These are phyloP conservation scores for Fusarium oligoseptatum DNA, from an alignment of 2,329 filamentous ascomycete species.

Conservation along the genomic window DNA sequence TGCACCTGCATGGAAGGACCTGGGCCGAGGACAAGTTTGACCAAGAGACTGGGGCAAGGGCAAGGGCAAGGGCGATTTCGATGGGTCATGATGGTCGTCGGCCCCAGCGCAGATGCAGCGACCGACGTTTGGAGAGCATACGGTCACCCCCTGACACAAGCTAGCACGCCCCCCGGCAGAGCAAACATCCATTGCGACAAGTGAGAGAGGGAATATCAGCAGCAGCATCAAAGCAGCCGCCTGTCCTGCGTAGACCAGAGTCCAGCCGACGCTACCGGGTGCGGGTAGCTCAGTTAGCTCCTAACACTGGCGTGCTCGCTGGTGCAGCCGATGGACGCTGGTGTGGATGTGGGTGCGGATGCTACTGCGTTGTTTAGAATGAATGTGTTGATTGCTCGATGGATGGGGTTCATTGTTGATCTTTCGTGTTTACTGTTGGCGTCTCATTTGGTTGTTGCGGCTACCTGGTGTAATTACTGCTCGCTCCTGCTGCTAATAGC, in stretches of 20 bases:
- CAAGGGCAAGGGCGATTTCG: constrained; percentile 37
- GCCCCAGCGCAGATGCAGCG: constrained; percentile 42
- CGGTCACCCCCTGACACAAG: constrained; percentile 32
- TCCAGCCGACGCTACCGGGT: constrained; percentile 45
- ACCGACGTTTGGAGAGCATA: constrained; percentile 40
- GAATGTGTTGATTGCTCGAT: constrained; percentile 7
- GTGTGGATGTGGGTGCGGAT: constrained; percentile 30
- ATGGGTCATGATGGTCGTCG: constrained; percentile 31
- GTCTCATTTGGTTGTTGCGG: constrained; percentile 31
- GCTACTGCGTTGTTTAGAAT: constrained; percentile 37
- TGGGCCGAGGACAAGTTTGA: constrained; percentile 43
- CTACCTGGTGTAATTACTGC: constrained; percentile 14
- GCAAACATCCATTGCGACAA: constrained; percentile 7
- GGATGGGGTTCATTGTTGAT: constrained; percentile 34
- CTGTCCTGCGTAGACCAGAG: constrained; percentile 33
- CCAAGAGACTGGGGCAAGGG: constrained; percentile 31
- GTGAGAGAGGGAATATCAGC: constrained; percentile 11
- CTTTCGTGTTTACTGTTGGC: constrained; percentile 25
- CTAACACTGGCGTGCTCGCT: constrained; percentile 41
- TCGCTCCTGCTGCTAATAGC: background rate
- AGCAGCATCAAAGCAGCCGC: background rate
- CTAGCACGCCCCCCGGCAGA: constrained; percentile 27
- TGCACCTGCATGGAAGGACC: constrained; percentile 42
- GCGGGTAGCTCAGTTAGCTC: constrained; percentile 42
- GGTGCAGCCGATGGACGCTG: constrained; percentile 30